Percentiles rank a stretch among this genome's conserved stretches.
phyloP scores from a whole-genome alignment of 176 grass and related monocot species.

The Poa pratensis region DNA sequence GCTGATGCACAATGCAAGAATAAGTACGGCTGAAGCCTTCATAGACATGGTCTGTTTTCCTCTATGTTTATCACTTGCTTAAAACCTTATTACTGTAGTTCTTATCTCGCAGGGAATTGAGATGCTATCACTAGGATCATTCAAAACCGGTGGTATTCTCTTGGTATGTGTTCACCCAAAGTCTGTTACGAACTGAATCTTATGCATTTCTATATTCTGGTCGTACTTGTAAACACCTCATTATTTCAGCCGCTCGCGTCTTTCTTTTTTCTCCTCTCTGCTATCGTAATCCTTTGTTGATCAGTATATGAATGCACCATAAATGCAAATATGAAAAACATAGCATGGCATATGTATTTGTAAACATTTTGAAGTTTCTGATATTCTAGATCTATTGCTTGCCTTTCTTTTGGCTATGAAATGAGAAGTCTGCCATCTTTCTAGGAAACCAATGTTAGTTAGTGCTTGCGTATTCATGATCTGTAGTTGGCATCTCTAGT shows the following conservation, averaged over 20 bases:
- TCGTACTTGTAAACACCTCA: background rate
- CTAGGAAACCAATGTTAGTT: background rate
- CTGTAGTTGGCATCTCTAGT: constrained; percentile 15
- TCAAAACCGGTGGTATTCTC: constrained; percentile 98
- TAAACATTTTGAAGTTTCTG: constrained; percentile 4
- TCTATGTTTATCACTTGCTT: background rate
- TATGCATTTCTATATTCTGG: background rate
- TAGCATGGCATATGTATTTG: background rate
- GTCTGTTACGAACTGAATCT: constrained; percentile 19
- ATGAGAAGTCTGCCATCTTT: background rate
- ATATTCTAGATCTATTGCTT: background rate
- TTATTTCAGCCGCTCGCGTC: background rate
- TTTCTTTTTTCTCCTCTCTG: background rate
- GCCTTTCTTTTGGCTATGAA: constrained; percentile 5
- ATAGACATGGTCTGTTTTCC: background rate
- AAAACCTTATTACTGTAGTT: background rate
- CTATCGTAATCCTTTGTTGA: background rate
- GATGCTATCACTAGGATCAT: constrained; percentile 96
- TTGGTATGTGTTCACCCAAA: constrained; percentile 59
- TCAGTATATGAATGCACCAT: background rate
- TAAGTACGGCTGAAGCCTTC: background rate
- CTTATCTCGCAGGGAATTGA: constrained; percentile 78
- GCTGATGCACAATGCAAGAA: constrained; percentile 11
- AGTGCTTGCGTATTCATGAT: background rate
- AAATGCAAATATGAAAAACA: background rate